Base-by-base conservation (phyloP, 23 red algal genomes). In the Gracilaria domingensis region DNA sequence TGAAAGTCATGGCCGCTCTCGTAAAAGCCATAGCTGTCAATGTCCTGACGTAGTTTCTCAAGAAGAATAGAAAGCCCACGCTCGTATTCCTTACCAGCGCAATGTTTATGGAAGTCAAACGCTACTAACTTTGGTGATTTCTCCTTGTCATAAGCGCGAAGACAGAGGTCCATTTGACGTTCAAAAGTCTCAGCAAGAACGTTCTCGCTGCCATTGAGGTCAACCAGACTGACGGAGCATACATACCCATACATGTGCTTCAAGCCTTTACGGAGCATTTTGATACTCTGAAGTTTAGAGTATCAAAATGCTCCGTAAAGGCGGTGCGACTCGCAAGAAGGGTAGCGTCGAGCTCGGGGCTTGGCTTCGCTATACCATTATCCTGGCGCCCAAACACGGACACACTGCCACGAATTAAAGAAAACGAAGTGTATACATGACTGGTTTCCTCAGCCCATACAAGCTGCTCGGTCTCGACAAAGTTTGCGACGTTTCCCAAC, bases 311-410 rank as follows among this genome's bases (percentile, higher is more conserved):
- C 35, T 72, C 61, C 28, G 39, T 71, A 87, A 99, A 99, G 29
- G 94, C 95, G 4, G 23, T 56, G 23, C 89, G 89, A 75, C 87
- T 91, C 40, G 66, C 88, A 29, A 66, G 24, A 16, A 96, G 69
- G 4, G 80, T 33, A 36, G 83, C 87, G 67, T 99, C 94, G 1
- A 99, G 66, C 82, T 99, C 97, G 32, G 97, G 97, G 0, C 79
- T 80, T 64, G 97, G 97, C 82, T 88, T 82, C 23, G 94, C 89
- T 40, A 95, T 93, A 72, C 97, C 97, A 37, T 99, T 99, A 83
- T 94, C 93, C 85, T 99, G 97, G 55, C 93, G 69, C 97, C 97
- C 96, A 62, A 99, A 99, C 29, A 99, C 91, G 0, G 97, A 94
- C 60, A 99, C 88, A 56, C 89, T 94, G 12, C 97, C 97, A 17